Conservation (phyloP, 495 filamentous ascomycete genomes). For the Podospora fimiseda region DNA sequence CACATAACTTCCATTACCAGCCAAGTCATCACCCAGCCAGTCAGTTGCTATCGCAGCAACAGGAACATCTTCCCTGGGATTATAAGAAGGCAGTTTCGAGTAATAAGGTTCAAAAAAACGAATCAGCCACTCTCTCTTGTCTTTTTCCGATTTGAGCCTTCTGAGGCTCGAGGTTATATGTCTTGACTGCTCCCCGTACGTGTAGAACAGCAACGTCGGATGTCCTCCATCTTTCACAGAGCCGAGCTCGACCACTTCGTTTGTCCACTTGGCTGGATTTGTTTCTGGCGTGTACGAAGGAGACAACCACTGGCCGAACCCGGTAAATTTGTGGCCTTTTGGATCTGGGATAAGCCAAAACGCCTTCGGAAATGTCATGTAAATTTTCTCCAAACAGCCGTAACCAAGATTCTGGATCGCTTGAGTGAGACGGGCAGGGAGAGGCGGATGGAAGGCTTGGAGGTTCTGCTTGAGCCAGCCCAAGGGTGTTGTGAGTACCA, state of each 20-base stretch:
- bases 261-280: slow-evolving; percentile 66
- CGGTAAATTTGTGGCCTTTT: slow-evolving; percentile 29
- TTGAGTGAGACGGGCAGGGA: slow-evolving; percentile 58
- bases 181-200: slow-evolving; percentile 58
- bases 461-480: slow-evolving; percentile 83
- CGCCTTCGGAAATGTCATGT: slow-evolving; percentile 74
- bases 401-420: slow-evolving; percentile 79
- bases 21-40: slow-evolving; percentile 77
- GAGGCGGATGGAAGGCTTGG: slow-evolving; percentile 59
- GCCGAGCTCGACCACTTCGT: slow-evolving; percentile 73
- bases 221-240: slow-evolving; percentile 61
- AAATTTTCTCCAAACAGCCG: slow-evolving; percentile 86
- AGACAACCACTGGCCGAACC: slow-evolving; percentile 65
- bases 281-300: slow-evolving; percentile 53
- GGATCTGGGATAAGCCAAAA: slow-evolving; percentile 40
- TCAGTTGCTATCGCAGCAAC: slow-evolving; percentile 58
- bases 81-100: slow-evolving; percentile 64
- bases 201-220: slow-evolving; percentile 90
- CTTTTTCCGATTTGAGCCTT: slow-evolving; percentile 31
- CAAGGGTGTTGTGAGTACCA: slow-evolving; percentile 78
- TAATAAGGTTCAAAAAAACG: slow-evolving; percentile 71
- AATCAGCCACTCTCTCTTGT: slow-evolving; percentile 38
- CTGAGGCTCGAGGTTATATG: slow-evolving; percentile 38
- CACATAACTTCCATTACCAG: slow-evolving; percentile 82
- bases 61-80: slow-evolving; percentile 46